These are phyloP conservation scores for Picea abies DNA, from an alignment of 83 land plant genomes.

Conservation along the genomic window DNA sequence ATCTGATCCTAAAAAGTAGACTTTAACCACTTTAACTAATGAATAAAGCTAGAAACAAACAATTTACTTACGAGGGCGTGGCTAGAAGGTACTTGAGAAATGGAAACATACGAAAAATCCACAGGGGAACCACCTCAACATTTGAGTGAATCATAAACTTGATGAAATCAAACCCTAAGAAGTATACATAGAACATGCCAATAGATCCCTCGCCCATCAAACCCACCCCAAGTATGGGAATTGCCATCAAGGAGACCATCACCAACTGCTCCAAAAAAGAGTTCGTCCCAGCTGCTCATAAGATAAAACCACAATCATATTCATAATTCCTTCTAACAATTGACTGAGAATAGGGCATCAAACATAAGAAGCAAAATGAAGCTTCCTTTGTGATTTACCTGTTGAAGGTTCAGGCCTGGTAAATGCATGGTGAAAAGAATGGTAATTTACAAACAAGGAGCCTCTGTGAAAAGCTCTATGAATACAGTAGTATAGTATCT, in stretches of 20 bases:
- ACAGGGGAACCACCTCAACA: constrained; percentile 37
- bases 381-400: constrained; percentile 9
- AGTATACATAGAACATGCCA: constrained; percentile 30
- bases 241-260: constrained; percentile 18
- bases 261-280: constrained; percentile 41
- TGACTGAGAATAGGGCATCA: not conserved
- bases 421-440: constrained; percentile 40
- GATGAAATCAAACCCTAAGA: constrained; percentile 32
- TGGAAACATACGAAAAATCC: constrained; percentile 28
- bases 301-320: not conserved
- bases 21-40: too few relatives aligned
- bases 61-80: constrained; percentile 46
- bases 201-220: constrained; percentile 21
- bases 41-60: too few relatives aligned
- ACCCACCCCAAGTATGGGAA: constrained; percentile 27
- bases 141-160: constrained; percentile 34
- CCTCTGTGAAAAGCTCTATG: constrained; percentile 35
- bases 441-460: constrained; percentile 19
- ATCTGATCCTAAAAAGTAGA: too few relatives aligned
- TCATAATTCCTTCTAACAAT: not conserved
- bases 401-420: constrained; percentile 40
- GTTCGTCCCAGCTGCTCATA: constrained; percentile 29
- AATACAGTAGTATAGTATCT: constrained; percentile 37
- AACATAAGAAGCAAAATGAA: not conserved
- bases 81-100: constrained; percentile 20